Conservation (phyloP, 495 filamentous ascomycete genomes). For the Bombardia bombarda region DNA sequence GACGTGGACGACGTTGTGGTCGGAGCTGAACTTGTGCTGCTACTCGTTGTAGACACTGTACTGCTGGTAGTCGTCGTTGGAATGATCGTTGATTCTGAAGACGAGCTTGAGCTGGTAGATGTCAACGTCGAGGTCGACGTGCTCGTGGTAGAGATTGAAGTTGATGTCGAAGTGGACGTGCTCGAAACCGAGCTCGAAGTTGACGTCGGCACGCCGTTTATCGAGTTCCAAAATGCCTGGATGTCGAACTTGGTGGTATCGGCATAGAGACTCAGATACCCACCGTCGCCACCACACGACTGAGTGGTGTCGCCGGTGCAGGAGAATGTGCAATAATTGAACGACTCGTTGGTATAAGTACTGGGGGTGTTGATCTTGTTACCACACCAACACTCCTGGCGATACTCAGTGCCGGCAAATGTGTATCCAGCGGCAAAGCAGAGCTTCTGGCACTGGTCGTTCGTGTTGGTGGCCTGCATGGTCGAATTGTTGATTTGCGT, state of each 20-base stretch:
- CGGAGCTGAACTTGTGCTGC: neutral
- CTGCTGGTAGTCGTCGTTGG: neutral
- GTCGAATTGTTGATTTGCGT: slow-evolving; percentile 22
- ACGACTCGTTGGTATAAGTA: slow-evolving; percentile 15
- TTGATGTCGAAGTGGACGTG: neutral
- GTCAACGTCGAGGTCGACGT: neutral
- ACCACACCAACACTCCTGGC: slow-evolving; percentile 44
- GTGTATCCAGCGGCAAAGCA: slow-evolving; percentile 28
- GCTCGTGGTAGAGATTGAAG: neutral
- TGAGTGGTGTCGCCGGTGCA: slow-evolving; percentile 28
- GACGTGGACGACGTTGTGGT: neutral
- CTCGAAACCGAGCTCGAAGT: neutral
- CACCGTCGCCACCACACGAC: slow-evolving; percentile 34
- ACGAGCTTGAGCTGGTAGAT: neutral
- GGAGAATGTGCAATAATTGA: slow-evolving; percentile 21
- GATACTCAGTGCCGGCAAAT: slow-evolving; percentile 45
- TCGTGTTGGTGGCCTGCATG: slow-evolving; percentile 28
- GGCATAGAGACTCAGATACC: slow-evolving; percentile 33
- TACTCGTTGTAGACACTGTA: neutral
- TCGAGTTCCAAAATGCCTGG: slow-evolving; percentile 1
- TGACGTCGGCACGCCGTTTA: neutral
- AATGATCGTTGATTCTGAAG: neutral
- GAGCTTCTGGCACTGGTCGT: slow-evolving; percentile 26
- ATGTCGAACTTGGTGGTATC: slow-evolving; percentile 25
- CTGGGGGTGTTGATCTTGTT: slow-evolving; percentile 7